Percentiles rank a stretch among this genome's conserved stretches.
phyloP scores from a whole-genome alignment of 371 early-diverging fungal species.

The Mucor piriformis region DNA sequence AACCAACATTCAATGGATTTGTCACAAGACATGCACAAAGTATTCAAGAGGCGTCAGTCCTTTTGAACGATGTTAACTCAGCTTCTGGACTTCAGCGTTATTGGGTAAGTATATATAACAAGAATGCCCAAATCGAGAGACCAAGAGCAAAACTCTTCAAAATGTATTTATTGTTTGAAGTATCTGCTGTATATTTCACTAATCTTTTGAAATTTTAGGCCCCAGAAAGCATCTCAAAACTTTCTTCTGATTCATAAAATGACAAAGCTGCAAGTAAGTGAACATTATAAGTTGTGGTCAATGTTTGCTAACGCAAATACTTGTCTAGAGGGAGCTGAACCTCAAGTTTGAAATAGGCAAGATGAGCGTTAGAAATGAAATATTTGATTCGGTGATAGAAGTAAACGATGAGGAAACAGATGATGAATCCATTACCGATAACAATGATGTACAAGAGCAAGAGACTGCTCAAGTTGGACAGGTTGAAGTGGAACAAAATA shows the following conservation, averaged over 20 bases:
- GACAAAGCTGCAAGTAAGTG: conserved; percentile 7
- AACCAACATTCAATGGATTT: conserved; percentile 1
- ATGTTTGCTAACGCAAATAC: conserved; percentile 3
- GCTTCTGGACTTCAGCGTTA: not conserved
- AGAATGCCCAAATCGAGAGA: not conserved
- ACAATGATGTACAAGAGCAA: conserved; percentile 1
- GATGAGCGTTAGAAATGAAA: not conserved
- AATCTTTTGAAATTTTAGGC: not conserved
- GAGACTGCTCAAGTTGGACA: not conserved
- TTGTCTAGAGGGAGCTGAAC: conserved; percentile 5
- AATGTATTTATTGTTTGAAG: conserved; percentile 2
- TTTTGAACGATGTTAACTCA: not conserved
- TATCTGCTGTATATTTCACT: conserved; percentile 1
- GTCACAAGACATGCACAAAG: not conserved
- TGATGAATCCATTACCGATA: not conserved
- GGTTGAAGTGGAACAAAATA: conserved; percentile 2
- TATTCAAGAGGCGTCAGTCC: not conserved
- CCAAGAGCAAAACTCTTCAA: conserved; percentile 3
- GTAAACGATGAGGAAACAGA: not conserved
- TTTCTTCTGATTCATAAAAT: conserved; percentile 1
- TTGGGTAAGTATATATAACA: not conserved
- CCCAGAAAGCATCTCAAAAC: not conserved
- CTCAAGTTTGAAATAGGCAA: conserved; percentile 2
- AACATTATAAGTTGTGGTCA: not conserved
- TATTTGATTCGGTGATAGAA: conserved; percentile 1